Evolutionary conservation across 441 rosid genomes (phyloP).

Genomic region (Euphorbia schlechtendalii): DNA sequence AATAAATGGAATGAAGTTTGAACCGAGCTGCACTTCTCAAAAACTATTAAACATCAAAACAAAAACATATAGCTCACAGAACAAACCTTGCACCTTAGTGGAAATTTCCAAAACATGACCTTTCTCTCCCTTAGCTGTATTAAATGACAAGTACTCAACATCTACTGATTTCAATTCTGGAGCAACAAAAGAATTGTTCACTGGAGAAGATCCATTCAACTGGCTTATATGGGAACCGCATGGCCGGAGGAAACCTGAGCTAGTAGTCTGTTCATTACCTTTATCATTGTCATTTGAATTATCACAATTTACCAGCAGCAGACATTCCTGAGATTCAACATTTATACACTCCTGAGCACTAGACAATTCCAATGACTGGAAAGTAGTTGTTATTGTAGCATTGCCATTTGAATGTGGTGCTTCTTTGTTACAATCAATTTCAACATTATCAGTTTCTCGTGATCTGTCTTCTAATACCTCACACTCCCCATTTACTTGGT

Average conservation of each 20-base stretch:
- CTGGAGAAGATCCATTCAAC: conserved; percentile 22
- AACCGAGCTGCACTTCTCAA: conserved; percentile 12
- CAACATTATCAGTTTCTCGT: conserved; percentile 26
- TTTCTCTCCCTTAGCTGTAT: conserved; percentile 22
- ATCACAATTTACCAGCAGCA: conserved; percentile 27
- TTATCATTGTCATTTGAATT: conserved; percentile 9
- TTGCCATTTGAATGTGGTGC: conserved; percentile 20
- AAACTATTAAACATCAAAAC: conserved; percentile 9
- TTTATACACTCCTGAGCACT: conserved; percentile 26
- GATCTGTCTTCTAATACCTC: conserved; percentile 11
- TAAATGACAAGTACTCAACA: conserved; percentile 19
- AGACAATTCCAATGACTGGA: conserved; percentile 27
- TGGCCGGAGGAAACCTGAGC: conserved; percentile 22
- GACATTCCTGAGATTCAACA: conserved; percentile 34
- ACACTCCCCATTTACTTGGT: conserved; percentile 25
- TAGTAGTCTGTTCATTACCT: conserved; percentile 22
- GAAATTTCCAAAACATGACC: conserved; percentile 27
- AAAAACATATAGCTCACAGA: conserved; percentile 23
- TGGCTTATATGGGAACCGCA: conserved; percentile 33
- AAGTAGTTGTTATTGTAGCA: conserved; percentile 24
- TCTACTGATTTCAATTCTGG: conserved; percentile 20
- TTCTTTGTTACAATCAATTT: conserved; percentile 21
- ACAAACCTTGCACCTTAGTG: conserved; percentile 61
- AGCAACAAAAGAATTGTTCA: conserved; percentile 14
- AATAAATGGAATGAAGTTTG: conserved; percentile 3